Evolutionary conservation across 192 early-diverging fungal species (phyloP), one percentile per base, ranked within the genome.

Genomic region (Linnemannia zychae): DNA sequence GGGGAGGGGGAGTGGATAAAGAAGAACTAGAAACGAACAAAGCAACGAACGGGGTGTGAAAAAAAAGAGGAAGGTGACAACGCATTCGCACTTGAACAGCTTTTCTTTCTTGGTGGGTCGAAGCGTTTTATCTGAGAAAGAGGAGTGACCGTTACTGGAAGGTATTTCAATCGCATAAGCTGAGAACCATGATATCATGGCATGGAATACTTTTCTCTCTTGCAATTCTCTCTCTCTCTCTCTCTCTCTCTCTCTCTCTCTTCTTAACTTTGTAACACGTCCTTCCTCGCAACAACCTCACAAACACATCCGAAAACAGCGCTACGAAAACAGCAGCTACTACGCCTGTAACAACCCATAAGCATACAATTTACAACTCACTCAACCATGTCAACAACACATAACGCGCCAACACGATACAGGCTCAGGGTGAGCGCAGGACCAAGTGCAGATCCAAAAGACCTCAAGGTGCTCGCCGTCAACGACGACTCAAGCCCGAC

Each of bases 401-500:
- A 53, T 0, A 16, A 72, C 5, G 33, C n/a, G 33, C 74, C 71
- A 15, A 80, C 76, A 47, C 74, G 71, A 9, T 83, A 71, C 37
- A 82, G 86, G 69, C 82, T 92, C 44, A 67, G 78, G 20, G 81
- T 91, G 52, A 76, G 68, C 7, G 82, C 84, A 65, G 91, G 90
- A 16, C 65, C 83, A 20, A 86, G 81, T 2, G 71, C 88, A 13
- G 80, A 89, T 63, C 75, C 75, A 38, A 76, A 67, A 24, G 72
- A 78, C 24, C 86, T 89, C 36, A 72, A 73, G 37, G 46, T 33
- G 12, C 68, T 90, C 60, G 82, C 87, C 37, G 85, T 93, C 67
- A 97, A 96, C 75, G 90, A 94, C 53, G 95, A 96, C 49, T 74
- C 72, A 6, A 81, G 90, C 38, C 95, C 95, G 47, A 76, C 89